These are phyloP conservation scores for Durotheca rogersii DNA, from an alignment of 495 filamentous ascomycete species.

Conservation along the genomic window DNA sequence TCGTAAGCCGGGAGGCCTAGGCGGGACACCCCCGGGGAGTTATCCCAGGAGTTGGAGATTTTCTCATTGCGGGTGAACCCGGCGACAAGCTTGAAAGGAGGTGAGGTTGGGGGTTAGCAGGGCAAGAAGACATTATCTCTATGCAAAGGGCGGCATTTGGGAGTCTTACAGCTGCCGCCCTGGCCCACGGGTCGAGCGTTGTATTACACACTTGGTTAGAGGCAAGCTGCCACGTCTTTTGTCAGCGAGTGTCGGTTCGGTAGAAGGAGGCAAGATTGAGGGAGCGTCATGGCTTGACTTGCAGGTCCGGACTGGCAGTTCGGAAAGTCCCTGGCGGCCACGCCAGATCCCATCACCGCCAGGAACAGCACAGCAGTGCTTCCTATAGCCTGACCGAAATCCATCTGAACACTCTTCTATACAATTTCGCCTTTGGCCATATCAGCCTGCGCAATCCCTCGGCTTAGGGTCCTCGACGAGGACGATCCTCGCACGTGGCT, in stretches of 20 bases:
- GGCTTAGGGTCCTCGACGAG: no score
- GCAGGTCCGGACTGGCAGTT: constrained; percentile 26
- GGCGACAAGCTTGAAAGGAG: constrained; percentile 26
- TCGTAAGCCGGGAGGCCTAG: constrained; percentile 58
- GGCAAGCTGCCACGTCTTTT: constrained; percentile 28
- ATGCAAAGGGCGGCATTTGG: not conserved
- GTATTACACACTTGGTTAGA: constrained; percentile 49
- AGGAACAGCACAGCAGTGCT: constrained; percentile 15
- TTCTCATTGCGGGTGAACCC: constrained; percentile 45
- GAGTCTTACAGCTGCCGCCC: constrained; percentile 44
- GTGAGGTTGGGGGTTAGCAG: not conserved
- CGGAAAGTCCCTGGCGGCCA: constrained; percentile 21
- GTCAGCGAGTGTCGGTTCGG: not conserved
- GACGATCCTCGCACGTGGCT: no score
- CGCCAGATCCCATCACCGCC: not conserved
- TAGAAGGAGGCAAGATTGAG: not conserved
- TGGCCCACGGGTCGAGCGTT: constrained; percentile 35
- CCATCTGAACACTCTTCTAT: constrained; percentile 24
- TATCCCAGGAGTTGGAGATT: constrained; percentile 58
- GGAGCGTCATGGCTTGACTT: not conserved
- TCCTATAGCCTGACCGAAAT: not conserved
- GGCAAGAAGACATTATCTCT: no score
- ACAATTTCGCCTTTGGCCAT: no score
- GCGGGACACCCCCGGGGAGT: constrained; percentile 55
- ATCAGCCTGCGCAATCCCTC: no score